Percentiles rank a stretch among this genome's conserved stretches.
phyloP scores from a whole-genome alignment of 805 yeast genomes.

The Tetrapisispora pingtungensis region DNA sequence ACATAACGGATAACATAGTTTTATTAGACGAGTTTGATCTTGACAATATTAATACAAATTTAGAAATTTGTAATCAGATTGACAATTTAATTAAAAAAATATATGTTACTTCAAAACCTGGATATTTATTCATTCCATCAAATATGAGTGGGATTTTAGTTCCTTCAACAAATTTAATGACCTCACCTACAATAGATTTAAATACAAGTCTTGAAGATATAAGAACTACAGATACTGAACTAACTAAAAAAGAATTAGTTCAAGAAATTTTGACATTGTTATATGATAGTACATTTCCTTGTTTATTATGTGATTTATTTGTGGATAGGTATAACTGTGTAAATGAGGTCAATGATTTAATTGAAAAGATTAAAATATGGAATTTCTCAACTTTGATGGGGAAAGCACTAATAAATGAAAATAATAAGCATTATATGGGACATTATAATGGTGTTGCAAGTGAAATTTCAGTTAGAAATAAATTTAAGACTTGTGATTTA shows the following conservation, averaged over 20 bases:
- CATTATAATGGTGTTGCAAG: conserved; percentile 59
- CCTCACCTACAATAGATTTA: conserved; percentile 10
- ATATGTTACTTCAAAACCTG: conserved; percentile 58
- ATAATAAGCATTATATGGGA: conserved; percentile 55
- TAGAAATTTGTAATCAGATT: conserved; percentile 41
- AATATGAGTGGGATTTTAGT: conserved; percentile 44
- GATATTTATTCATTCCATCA: conserved; percentile 67
- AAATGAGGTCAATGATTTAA: conserved; percentile 38
- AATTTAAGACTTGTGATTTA: conserved; percentile 51
- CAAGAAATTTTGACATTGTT: conserved; percentile 39
- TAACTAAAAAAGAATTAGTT: conserved; percentile 25
- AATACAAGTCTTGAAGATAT: conserved; percentile 1
- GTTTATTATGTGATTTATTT: conserved; percentile 61
- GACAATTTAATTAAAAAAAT: conserved; percentile 56
- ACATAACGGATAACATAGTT: conserved; percentile 47
- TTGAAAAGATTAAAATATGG: conserved; percentile 36
- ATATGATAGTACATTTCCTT: conserved; percentile 47
- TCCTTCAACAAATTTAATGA: conserved; percentile 10
- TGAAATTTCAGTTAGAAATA: conserved; percentile 36
- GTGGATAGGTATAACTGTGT: conserved; percentile 51
- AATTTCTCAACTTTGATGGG: conserved; percentile 58
- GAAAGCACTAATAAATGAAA: conserved; percentile 64
- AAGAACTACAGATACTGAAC: too few species aligned
- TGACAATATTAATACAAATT: not conserved
- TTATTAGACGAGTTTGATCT: conserved; percentile 29